phyloP scores from a whole-genome alignment of 2,329 filamentous ascomycete genomes.

The Apiospora rasikravindrae region DNA sequence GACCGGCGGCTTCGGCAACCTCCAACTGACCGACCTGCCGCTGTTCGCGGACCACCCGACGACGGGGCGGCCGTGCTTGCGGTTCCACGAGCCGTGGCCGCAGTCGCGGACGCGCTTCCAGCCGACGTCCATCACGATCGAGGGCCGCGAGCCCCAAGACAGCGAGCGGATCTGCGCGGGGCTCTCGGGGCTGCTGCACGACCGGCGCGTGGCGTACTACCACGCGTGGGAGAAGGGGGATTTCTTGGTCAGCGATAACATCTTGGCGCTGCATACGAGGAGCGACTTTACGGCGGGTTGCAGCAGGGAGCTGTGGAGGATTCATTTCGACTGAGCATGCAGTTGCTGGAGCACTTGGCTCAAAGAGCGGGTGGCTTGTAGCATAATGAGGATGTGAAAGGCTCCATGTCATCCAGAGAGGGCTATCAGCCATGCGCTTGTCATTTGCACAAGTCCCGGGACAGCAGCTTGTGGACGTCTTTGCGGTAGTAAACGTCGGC shows the following conservation, averaged over 20 bases:
- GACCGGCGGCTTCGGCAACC: constrained; percentile 53
- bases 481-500: too few relatives aligned
- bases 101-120: constrained; percentile 56
- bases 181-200: constrained; percentile 51
- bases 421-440: too few relatives aligned
- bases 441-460: too few relatives aligned
- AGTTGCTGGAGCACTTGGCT: too few relatives aligned
- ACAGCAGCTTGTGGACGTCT: too few relatives aligned
- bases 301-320: constrained; percentile 55
- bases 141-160: constrained; percentile 29
- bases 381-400: too few relatives aligned
- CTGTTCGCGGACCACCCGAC: constrained; percentile 52
- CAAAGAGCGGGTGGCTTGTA: too few relatives aligned
- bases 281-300: constrained; percentile 50
- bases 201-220: constrained; percentile 54
- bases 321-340: constrained; percentile 50
- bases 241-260: constrained; percentile 58
- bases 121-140: constrained; percentile 38
- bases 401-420: too few relatives aligned
- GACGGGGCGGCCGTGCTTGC: constrained; percentile 52
- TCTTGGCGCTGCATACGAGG: constrained; percentile 54
- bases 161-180: constrained; percentile 43
- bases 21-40: constrained; percentile 48
- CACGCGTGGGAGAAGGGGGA: constrained; percentile 62
- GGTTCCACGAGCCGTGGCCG: constrained; percentile 62